Conservation (phyloP, 768 basidiomycete species). For the Serendipita sp. region DNA sequence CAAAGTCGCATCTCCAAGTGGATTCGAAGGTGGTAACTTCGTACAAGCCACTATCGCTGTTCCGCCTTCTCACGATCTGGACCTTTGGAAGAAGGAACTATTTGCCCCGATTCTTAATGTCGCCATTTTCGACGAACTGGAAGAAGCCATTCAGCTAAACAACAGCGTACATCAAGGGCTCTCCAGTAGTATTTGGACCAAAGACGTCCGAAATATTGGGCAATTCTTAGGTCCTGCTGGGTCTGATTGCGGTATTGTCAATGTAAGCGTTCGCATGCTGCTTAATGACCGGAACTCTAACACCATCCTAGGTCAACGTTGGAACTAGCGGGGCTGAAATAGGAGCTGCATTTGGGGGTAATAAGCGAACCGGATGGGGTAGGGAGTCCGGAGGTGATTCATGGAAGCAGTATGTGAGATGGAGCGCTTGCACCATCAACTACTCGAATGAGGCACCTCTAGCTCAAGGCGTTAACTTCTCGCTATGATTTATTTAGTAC, state of each 20-base stretch:
- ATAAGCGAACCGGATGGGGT: constrained; percentile 68
- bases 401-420: constrained; percentile 95
- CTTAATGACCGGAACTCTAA: constrained; percentile 8
- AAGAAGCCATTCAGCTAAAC: constrained; percentile 79
- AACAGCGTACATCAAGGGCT: constrained; percentile 84
- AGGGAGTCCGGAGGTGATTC: constrained; percentile 94
- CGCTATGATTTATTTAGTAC: neutral
- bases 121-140: constrained; percentile 69
- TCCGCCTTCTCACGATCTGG: constrained; percentile 34
- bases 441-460: constrained; percentile 78
- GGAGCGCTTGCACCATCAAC: constrained; percentile 86
- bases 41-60: constrained; percentile 76
- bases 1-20: constrained; percentile 17
- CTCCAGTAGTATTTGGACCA: constrained; percentile 83
- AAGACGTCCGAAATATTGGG: constrained; percentile 64
- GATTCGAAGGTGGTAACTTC: constrained; percentile 59
- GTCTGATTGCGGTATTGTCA: constrained; percentile 83
- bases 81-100: constrained; percentile 62
- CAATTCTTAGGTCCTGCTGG: constrained; percentile 86
- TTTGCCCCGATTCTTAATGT: constrained; percentile 86
- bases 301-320: constrained; percentile 39
- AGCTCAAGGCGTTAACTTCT: constrained; percentile 83
- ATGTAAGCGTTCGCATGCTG: constrained; percentile 33
- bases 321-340: constrained; percentile 58
- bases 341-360: constrained; percentile 83